These are phyloP conservation scores for Narthecium ossifragum DNA, from an alignment of 106 monocot species.

Conservation along the genomic window DNA sequence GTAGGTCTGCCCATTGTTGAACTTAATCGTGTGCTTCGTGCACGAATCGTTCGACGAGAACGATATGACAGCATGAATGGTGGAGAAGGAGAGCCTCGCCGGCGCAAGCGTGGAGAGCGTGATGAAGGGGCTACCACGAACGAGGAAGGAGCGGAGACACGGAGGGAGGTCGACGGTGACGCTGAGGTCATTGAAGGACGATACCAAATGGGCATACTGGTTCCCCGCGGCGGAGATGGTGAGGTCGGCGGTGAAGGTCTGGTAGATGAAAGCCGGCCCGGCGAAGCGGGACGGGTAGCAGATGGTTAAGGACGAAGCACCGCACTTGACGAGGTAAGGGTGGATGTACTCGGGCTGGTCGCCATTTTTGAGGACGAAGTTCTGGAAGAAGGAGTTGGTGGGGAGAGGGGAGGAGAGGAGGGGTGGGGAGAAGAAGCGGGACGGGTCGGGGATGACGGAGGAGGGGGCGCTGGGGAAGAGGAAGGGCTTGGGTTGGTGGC, in stretches of 20 bases:
- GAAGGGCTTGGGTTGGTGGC: constrained; percentile 24
- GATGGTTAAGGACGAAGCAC: constrained; percentile 39
- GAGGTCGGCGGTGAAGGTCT: constrained; percentile 75
- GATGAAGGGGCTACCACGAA: constrained; percentile 78
- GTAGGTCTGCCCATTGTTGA: constrained; percentile 68
- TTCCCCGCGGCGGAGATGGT: constrained; percentile 39
- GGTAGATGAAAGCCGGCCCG: constrained; percentile 63
- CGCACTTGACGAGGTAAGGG: constrained; percentile 80
- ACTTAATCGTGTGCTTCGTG: constrained; percentile 53
- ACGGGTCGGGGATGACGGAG: constrained; percentile 59
- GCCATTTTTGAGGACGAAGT: constrained; percentile 72
- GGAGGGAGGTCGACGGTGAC: constrained; percentile 75
- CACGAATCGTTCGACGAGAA: constrained; percentile 33
- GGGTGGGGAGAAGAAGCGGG: constrained; percentile 58
- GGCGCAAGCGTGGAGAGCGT: constrained; percentile 43
- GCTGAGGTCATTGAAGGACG: constrained; percentile 78
- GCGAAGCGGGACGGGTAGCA: constrained; percentile 29
- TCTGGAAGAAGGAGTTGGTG: constrained; percentile 99
- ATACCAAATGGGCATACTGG: constrained; percentile 29
- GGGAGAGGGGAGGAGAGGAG: constrained; percentile 77
- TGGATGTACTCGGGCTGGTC: constrained; percentile 97
- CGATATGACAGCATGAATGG: constrained; percentile 52
- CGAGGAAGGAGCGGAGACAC: constrained; percentile 68
- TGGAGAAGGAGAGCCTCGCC: constrained; percentile 27
- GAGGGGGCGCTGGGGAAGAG: constrained; percentile 56